Evolutionary conservation across 2,329 filamentous ascomycete genomes (phyloP), one percentile per base, ranked within the genome.

Genomic region (Aureobasidium sp.): DNA sequence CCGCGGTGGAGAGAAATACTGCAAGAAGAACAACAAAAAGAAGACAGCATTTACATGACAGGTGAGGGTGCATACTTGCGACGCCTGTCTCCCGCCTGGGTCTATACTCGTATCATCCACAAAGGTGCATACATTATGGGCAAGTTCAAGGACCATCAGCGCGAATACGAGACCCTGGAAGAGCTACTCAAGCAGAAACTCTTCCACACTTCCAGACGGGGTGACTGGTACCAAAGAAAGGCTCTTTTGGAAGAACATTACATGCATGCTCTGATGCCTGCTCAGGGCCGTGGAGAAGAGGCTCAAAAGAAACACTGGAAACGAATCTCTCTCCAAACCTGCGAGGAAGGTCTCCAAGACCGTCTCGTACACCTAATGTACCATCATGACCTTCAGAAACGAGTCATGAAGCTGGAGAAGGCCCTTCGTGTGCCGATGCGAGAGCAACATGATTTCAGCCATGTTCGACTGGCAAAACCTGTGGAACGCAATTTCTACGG

Each of bases 171-270:
- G 2, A 76, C 96, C 0, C 76, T 96, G 1, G 80, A 76, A 0
- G 89, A 94, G 69, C 81, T 99, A 3, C 83, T 99, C 0, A 76
- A 77, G 3, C 94, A 99, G 71, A 83, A 83, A 5, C 80, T 97
- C 0, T 97, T 97, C 68, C 92, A 97, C 68, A 81, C 89, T 47
- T 85, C 91, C 1, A 84, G 92, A 32, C 84, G 94, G 45, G 94
- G 94, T 0, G 85, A 86, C 0, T 99, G 94, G 94, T 97, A 97
- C 71, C 92, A 97, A 70, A 89, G 94, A 25, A 96, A 95, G 74
- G 94, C 93, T 1, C 78, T 99, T 1, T 75, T 99, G 1, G 94
- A 99, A 76, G 94, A 99, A 72, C 91, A 95, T 71, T 97, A 99
- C 73, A 92, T 97, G 89, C 82, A 86, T 69, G 78, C 81, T 5